A percentile compares a stretch with the other conserved stretches of the same genome.
Conservation (phyloP, 192 early-diverging fungal species). For the Podila epicladia region DNA sequence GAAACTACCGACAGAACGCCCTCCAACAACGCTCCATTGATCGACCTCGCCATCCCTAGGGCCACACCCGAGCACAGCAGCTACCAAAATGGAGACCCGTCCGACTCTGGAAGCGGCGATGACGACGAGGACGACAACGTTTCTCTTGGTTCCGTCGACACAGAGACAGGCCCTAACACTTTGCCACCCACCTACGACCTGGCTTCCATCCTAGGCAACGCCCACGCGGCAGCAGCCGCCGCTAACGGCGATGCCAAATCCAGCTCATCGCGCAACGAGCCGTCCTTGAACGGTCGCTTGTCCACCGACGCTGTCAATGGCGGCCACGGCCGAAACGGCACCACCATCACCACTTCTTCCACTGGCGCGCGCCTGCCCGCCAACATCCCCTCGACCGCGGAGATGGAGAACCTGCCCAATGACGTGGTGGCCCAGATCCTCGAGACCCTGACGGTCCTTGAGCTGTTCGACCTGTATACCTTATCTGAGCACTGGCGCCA, state of each 20-base stretch:
- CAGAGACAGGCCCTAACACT: slow-evolving; percentile 19
- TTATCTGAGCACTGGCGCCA: slow-evolving; percentile 50
- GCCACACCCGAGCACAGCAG: neutral
- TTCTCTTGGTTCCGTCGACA: slow-evolving; percentile 40
- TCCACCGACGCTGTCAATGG: slow-evolving; percentile 4
- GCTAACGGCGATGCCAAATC: slow-evolving; percentile 5
- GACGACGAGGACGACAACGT: slow-evolving; percentile 35
- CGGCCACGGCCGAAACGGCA: neutral
- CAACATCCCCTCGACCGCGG: slow-evolving; percentile 35
- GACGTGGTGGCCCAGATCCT: slow-evolving; percentile 48
- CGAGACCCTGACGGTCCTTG: slow-evolving; percentile 40
- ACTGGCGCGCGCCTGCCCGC: slow-evolving; percentile 18
- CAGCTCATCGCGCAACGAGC: neutral
- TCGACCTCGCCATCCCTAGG: neutral
- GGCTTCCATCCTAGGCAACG: slow-evolving; percentile 20
- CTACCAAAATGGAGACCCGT: neutral
- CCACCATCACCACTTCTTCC: neutral
- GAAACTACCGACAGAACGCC: neutral
- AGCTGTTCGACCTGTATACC: slow-evolving; percentile 43
- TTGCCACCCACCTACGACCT: slow-evolving; percentile 47
- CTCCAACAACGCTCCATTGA: neutral
- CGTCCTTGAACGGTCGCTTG: neutral
- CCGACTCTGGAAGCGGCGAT: slow-evolving; percentile 6
- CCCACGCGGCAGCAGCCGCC: slow-evolving; percentile 31
- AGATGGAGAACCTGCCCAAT: slow-evolving; percentile 54